Conservation (phyloP, 2,329 filamentous ascomycete species). For the Talaromyces atroroseus region DNA sequence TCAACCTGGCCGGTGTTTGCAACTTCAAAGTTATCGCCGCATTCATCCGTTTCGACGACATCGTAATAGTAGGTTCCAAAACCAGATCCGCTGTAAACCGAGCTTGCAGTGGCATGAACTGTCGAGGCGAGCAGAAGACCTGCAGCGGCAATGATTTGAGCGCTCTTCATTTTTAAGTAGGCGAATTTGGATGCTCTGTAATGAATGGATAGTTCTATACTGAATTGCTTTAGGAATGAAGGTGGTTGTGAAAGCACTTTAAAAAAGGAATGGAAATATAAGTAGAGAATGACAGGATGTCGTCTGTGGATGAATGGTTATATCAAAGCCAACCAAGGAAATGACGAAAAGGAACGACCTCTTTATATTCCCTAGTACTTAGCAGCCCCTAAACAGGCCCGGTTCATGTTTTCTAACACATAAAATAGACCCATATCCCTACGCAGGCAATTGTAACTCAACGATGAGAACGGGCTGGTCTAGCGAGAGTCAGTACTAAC, state of each 20-base stretch:
- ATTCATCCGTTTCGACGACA: conserved; percentile 1
- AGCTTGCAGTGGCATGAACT: neutral
- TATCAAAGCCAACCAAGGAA: neutral
- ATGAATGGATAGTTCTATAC: conserved; percentile 3
- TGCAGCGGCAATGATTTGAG: conserved; percentile 10
- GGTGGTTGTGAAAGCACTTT: neutral
- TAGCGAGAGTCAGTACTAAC: too few relatives aligned
- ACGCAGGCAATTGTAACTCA: conserved; percentile 4
- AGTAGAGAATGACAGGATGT: conserved; percentile 11
- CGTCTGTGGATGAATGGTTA: conserved; percentile 3
- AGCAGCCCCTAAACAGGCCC: neutral
- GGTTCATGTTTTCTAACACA: neutral
- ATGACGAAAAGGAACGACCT: neutral
- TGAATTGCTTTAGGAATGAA: neutral
- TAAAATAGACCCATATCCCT: neutral
- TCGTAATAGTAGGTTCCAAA: conserved; percentile 14
- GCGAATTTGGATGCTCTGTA: conserved; percentile 1
- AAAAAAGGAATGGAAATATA: too few relatives aligned
- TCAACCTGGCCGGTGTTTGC: conserved; percentile 9
- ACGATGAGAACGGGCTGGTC: neutral
- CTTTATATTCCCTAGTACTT: neutral
- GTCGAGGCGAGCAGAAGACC: conserved; percentile 3
- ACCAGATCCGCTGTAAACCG: conserved; percentile 8
- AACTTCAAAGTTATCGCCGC: conserved; percentile 6
- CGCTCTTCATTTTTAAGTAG: conserved; percentile 7